Base-by-base conservation (phyloP, 148 eudicot species). In the Vaccinium darrowii region DNA sequence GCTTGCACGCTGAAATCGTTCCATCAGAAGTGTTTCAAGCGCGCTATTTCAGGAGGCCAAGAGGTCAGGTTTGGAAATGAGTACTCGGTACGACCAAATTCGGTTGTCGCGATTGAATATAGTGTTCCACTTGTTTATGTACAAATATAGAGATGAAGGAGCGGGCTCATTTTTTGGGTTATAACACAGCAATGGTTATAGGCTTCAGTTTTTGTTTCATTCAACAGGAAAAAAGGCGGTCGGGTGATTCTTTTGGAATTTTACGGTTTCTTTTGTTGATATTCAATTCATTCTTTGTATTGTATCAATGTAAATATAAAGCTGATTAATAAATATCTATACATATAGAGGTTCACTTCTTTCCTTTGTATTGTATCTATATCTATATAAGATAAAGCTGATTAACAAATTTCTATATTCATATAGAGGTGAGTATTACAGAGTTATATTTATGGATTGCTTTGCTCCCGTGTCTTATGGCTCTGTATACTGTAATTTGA, bases 231-330 rank as follows among this genome's bases (percentile, higher is more conserved):
- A 18, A 16, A 16, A 25, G 39, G 16, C 2, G 79, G 51, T 3
- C 2, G 56, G 56, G 7, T 7, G 7, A 0, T 27, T 50, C 8
- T 63, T 3, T 72, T 52, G 65, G 78, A 36, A 58, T 36, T 53
- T 23, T 69, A 18, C 60, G 6, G 39, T 50, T 52, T 67, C 19
- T 7, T 50, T 78, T 57, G 50, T 8, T 18, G 1, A 1, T 7
- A 21, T 86, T 82, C 73, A 21, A 51, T 86, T 86, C 74, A 86
- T 86, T 86, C 85, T 86, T 86, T 86, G 85, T 82, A 65, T 27
- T 67, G 62, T 78, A 58, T n/a, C 77, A 23, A 60, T 43, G 69
- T 74, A 63, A 65, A 65, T 19, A 75, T 69, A 27, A 69, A 27
- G 74, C 56, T 76, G 78, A 82, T 67, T 52, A 86, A 82, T 82